A percentile compares a stretch with the other conserved stretches of the same genome.
phyloP scores from a whole-genome alignment of 2,329 filamentous ascomycete species.

The Dryadomyces quercivorus region DNA sequence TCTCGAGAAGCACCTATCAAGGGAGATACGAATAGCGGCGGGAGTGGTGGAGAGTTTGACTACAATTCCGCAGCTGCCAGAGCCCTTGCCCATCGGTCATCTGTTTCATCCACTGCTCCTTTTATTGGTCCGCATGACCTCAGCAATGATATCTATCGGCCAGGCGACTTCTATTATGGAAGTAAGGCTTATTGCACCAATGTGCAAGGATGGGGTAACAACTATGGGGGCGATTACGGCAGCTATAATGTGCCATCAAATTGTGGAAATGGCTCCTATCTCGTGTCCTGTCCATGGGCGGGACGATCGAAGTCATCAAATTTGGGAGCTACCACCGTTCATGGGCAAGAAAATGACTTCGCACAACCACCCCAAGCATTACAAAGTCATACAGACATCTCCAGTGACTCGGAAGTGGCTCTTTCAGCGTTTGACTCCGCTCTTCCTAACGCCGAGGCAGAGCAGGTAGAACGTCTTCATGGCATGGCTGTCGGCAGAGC shows the following conservation, averaged over 20 bases:
- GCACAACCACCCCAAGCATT: not conserved
- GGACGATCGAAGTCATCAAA: not conserved
- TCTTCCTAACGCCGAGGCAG: not conserved
- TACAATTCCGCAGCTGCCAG: slow-evolving; percentile 25
- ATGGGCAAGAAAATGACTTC: not conserved
- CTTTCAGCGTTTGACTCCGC: not conserved
- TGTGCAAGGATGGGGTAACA: not conserved
- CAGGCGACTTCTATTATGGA: slow-evolving; percentile 7
- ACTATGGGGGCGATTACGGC: not conserved
- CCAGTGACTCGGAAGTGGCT: not conserved
- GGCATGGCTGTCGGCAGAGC: not conserved
- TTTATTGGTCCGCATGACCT: slow-evolving; percentile 15
- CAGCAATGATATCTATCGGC: slow-evolving; percentile 26
- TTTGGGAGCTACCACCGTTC: not conserved
- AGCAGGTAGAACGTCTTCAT: not conserved
- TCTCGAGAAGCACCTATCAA: slow-evolving; percentile 24
- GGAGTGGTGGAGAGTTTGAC: slow-evolving; percentile 17
- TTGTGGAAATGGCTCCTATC: not conserved
- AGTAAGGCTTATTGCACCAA: not conserved
- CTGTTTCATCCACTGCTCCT: slow-evolving; percentile 1
- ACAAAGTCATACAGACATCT: not conserved
- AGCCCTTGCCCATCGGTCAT: slow-evolving; percentile 12
- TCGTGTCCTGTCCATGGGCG: not conserved
- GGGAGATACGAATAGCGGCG: slow-evolving; percentile 13
- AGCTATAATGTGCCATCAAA: not conserved